Evolutionary conservation across 441 rosid genomes (phyloP), one percentile per base, ranked within the genome.

Genomic region (Erysimum pusillum): DNA sequence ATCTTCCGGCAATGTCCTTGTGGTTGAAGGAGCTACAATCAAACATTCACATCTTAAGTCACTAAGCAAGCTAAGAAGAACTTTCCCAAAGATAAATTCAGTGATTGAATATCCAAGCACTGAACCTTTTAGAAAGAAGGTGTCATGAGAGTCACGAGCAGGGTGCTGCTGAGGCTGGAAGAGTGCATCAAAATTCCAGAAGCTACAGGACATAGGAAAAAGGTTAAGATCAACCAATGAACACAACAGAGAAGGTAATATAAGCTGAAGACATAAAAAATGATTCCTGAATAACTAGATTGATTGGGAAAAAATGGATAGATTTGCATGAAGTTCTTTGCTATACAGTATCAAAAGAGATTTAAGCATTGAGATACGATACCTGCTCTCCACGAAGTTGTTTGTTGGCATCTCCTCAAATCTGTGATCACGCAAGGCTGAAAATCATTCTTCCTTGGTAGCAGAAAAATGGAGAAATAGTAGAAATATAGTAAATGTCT

Each of bases 121-220:
- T 79, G 52, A 68, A 93, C 97, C 93, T 84, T 85, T 74, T 61
- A 91, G 76, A 80, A 91, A 95, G 88, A 95, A 93, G 39, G 97
- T 95, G 80, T 91, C 97, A 63, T 95, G 99, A 49, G 99, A 88
- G 85, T 93, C 99, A 68, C 94, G 97, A 63, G 99, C 99, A 82
- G 98, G 99, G 83, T 95, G 98, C 64, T 95, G 97, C 75, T 95
- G 98, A 28, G 98, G 97, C 85, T 93, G 98, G 89, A 93, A 93
- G 53, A 93, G 79, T 53, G 91, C 97, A 86, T 93, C 99, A 22
- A 95, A 95, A 83, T 95, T 95, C 98, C 98, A 93, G 90, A 95
- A 93, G 63, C 63, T 57, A 57, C 63, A 57, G 11, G 9, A 12
- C 41, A 34, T n/a, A 57, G 4, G 61, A 34, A 34, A 57, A 34